Evolutionary conservation across 2,329 filamentous ascomycete genomes (phyloP).

Genomic region (Fonsecaea pedrosoi): DNA sequence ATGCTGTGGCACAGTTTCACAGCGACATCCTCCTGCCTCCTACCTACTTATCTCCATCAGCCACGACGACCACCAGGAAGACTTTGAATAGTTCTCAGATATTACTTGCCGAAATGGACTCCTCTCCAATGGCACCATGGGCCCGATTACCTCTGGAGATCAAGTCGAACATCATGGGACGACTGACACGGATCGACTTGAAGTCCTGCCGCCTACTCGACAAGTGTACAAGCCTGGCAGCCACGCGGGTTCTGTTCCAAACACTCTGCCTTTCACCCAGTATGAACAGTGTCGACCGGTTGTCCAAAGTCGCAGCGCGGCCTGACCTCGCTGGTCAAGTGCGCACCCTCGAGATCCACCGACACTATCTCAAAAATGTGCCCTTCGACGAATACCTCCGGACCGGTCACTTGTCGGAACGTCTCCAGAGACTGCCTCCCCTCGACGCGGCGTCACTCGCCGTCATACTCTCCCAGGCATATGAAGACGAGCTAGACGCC

Average conservation of each 20-base stretch:
- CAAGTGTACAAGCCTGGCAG: neutral
- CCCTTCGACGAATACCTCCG: slow-evolving; percentile 5
- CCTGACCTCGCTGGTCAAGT: slow-evolving; percentile 3
- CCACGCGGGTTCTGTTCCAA: slow-evolving; percentile 17
- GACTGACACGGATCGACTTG: slow-evolving; percentile 1
- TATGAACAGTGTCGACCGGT: slow-evolving; percentile 13
- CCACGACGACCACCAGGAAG: neutral
- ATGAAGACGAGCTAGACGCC: neutral
- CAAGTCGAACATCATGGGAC: slow-evolving; percentile 12
- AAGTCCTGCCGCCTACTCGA: slow-evolving; percentile 16
- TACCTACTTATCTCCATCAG: neutral
- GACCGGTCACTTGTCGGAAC: neutral
- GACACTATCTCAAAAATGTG: slow-evolving; percentile 7
- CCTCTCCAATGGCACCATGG: neutral
- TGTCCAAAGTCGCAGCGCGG: slow-evolving; percentile 1
- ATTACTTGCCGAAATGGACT: neutral
- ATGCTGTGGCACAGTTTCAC: slow-evolving; percentile 4
- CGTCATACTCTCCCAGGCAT: neutral
- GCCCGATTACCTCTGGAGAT: slow-evolving; percentile 9
- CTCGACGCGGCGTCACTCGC: slow-evolving; percentile 12
- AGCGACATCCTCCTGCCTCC: neutral
- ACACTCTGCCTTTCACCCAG: slow-evolving; percentile 14
- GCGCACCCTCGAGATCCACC: slow-evolving; percentile 5
- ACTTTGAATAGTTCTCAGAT: neutral
- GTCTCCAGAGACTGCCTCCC: neutral